A percentile compares a stretch with the other conserved stretches of the same genome.
Evolutionary conservation across 352 stramenopile genomes (phyloP).

Genomic region (Pythium guiyangense): DNA sequence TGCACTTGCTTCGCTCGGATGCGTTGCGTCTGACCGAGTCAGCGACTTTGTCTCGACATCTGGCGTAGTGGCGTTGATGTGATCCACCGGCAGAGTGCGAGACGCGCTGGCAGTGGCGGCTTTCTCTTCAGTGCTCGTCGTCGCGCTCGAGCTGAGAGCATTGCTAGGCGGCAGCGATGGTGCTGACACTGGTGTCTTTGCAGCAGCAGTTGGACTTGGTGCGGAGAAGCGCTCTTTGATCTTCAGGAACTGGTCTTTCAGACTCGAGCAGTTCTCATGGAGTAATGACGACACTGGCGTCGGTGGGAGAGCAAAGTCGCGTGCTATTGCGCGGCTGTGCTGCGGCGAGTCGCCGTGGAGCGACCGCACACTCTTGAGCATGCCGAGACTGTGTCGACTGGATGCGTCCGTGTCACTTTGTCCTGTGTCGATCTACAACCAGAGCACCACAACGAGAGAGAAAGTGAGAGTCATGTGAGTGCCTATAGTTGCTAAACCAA

Average conservation of each 20-base stretch:
- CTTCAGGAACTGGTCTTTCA: conserved; percentile 78
- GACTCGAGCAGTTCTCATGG: conserved; percentile 64
- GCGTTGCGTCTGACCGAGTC: not conserved
- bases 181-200: conserved; percentile 13
- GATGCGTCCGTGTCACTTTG: conserved; percentile 5
- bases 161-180: not conserved
- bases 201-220: conserved; percentile 10
- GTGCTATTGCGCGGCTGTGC: conserved; percentile 34
- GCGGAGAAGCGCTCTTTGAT: conserved; percentile 73
- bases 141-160: not conserved
- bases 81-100: too few relatives aligned
- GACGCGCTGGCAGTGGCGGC: too few relatives aligned
- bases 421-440: too few relatives aligned
- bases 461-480: too few relatives aligned
- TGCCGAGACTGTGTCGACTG: conserved; percentile 10
- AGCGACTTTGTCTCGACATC: not conserved
- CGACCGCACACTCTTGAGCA: conserved; percentile 24
- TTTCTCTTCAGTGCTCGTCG: not conserved
- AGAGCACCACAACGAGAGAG: too few relatives aligned
- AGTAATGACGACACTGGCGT: conserved; percentile 30
- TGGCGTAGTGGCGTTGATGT: too few relatives aligned
- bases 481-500: not conserved
- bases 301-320: conserved; percentile 51
- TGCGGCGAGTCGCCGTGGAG: conserved; percentile 19
- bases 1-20: conserved; percentile 10